Conservation (phyloP, 139 green algal genomes). For the Mesostigma viride region DNA sequence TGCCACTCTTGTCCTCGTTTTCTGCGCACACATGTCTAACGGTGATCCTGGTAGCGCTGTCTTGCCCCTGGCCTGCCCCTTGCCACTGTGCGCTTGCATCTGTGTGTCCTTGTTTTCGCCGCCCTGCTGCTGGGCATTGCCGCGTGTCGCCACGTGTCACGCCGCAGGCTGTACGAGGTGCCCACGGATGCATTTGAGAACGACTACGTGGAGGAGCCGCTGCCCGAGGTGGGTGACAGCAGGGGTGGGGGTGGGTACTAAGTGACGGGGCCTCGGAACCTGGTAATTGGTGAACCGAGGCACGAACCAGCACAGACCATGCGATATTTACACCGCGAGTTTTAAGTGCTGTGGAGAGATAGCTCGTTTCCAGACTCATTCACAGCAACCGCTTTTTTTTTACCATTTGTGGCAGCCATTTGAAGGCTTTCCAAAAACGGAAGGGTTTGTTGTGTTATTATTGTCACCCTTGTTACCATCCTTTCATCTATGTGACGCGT, state of each 20-base stretch:
- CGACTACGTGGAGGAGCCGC: conserved; percentile 35
- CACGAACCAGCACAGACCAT: not conserved
- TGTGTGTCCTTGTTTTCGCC: too few species aligned
- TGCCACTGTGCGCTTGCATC: too few species aligned
- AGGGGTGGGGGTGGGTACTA: not conserved
- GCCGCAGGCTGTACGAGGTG: conserved; percentile 31
- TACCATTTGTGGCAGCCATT: not conserved
- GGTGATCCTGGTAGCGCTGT: too few species aligned
- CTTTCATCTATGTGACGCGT: too few species aligned
- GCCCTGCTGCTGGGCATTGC: too few species aligned
- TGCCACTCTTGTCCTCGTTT: too few species aligned
- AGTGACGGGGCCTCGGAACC: not conserved
- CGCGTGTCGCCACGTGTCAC: too few species aligned
- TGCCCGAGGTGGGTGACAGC: conserved; percentile 21
- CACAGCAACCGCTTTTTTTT: not conserved
- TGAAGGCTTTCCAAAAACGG: too few species aligned
- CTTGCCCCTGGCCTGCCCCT: too few species aligned
- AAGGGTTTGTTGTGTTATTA: too few species aligned
- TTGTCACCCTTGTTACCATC: too few species aligned
- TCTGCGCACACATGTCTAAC: too few species aligned
- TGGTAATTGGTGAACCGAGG: not conserved
- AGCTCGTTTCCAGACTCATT: not conserved
- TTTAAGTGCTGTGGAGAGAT: not conserved
- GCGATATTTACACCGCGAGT: not conserved
- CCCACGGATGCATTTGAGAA: conserved; percentile 45